phyloP scores from a whole-genome alignment of 352 stramenopile species.

The Pythium dissotocum region DNA sequence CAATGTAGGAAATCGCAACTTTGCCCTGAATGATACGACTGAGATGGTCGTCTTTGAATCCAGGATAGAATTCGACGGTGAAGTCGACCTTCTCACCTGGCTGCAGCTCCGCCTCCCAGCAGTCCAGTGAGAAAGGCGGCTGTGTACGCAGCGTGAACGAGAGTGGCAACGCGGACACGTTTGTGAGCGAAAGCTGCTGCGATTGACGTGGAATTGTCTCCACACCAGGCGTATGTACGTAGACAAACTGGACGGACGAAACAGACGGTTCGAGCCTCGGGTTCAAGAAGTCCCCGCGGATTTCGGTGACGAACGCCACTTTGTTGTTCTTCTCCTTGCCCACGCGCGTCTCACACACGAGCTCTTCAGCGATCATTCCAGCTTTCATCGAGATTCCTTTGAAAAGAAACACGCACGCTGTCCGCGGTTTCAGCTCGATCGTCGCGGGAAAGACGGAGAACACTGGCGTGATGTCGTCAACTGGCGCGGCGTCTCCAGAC shows the following conservation, averaged over 20 bases:
- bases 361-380: conserved; percentile 74
- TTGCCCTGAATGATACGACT: conserved; percentile 88
- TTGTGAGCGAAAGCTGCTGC: conserved; percentile 83
- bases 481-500: neutral
- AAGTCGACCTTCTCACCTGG: conserved; percentile 79
- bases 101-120: conserved; percentile 86
- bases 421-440: conserved; percentile 93
- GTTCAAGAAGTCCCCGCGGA: conserved; percentile 90
- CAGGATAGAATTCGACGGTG: conserved; percentile 93
- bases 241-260: conserved; percentile 80
- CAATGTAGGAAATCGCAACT: conserved; percentile 81
- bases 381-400: conserved; percentile 71
- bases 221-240: conserved; percentile 79
- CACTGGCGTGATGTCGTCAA: conserved; percentile 49
- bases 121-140: conserved; percentile 91
- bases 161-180: conserved; percentile 87
- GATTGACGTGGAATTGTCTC: conserved; percentile 59
- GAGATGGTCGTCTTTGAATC: conserved; percentile 90
- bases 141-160: conserved; percentile 90
- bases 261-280: conserved; percentile 83
- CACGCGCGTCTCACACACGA: conserved; percentile 91
- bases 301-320: conserved; percentile 87
- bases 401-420: conserved; percentile 93
- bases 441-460: conserved; percentile 91
- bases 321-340: conserved; percentile 91